Conservation (phyloP, 2,329 filamentous ascomycete genomes). For the Gnomoniopsis smithogilvyi region DNA sequence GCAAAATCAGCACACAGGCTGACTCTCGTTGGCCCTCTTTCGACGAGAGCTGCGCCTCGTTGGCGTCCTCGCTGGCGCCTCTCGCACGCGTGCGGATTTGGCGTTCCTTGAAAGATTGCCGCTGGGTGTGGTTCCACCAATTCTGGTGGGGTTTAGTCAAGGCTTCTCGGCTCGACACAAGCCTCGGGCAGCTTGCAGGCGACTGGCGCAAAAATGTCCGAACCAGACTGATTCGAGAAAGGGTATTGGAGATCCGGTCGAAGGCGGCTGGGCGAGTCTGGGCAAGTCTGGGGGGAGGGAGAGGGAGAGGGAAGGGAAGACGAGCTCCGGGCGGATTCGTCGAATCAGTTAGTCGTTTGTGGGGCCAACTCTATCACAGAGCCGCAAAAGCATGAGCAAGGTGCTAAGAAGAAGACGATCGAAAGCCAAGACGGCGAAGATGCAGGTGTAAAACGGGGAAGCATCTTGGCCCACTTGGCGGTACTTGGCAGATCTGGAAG, state of each 20-base stretch:
- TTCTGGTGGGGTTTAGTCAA: no score
- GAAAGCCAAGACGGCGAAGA: neutral
- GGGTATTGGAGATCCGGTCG: neutral
- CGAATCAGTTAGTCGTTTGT: neutral
- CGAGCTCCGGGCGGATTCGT: neutral
- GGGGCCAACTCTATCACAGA: neutral
- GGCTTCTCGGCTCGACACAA: neutral
- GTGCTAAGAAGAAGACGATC: neutral
- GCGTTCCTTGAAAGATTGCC: neutral
- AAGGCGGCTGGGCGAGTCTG: neutral
- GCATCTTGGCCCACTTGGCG: slow-evolving; percentile 7
- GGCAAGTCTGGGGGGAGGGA: neutral
- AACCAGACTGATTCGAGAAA: neutral
- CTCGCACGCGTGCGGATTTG: neutral
- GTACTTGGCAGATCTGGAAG: slow-evolving; percentile 9
- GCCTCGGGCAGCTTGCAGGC: neutral
- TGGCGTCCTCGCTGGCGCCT: no score
- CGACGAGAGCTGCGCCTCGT: no score
- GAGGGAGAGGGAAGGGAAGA: no score
- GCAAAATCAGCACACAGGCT: no score
- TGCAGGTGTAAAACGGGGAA: slow-evolving; percentile 2
- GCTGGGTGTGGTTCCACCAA: no score
- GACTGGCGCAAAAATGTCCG: neutral
- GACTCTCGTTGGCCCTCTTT: no score
- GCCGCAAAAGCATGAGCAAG: neutral